Percentiles rank a stretch among this genome's conserved stretches.
These are phyloP conservation scores for Cruciata laevipes DNA, from an alignment of 257 asterid genomes.

Conservation along the genomic window DNA sequence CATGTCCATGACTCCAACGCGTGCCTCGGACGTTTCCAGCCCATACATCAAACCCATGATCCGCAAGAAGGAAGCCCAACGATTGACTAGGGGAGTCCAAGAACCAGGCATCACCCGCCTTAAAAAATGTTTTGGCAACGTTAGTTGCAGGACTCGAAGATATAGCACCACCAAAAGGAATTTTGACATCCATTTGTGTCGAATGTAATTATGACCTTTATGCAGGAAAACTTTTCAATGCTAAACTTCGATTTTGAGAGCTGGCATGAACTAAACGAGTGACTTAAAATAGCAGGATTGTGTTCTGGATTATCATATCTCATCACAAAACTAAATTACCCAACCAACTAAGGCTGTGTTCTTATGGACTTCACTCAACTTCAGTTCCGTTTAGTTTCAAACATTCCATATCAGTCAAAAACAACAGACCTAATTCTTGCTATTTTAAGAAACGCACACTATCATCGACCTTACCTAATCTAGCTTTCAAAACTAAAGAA, in stretches of 20 bases:
- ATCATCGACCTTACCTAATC: neutral
- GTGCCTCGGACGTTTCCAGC: constrained; percentile 98
- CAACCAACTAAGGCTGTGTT: neutral
- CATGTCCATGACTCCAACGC: constrained; percentile 97
- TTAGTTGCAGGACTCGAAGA: neutral
- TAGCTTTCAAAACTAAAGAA: neutral
- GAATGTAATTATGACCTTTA: neutral
- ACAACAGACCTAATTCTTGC: neutral
- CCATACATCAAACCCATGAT: constrained; percentile 94
- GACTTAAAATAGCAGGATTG: neutral
- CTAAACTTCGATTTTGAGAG: neutral
- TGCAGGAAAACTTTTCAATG: neutral
- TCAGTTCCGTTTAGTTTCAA: neutral
- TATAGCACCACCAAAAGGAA: neutral
- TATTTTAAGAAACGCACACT: neutral
- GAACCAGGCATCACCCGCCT: constrained; percentile 99
- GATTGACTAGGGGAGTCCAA: constrained; percentile 68
- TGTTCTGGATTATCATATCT: neutral
- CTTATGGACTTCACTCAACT: no score
- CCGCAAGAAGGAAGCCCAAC: constrained; percentile 91
- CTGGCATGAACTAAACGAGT: neutral
- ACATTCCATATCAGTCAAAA: neutral
- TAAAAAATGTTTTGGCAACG: neutral
- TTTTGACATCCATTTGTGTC: neutral
- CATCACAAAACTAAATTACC: neutral